Base-by-base conservation (phyloP, 306 rosid genomes). In the Hippophae gyantsensis region DNA sequence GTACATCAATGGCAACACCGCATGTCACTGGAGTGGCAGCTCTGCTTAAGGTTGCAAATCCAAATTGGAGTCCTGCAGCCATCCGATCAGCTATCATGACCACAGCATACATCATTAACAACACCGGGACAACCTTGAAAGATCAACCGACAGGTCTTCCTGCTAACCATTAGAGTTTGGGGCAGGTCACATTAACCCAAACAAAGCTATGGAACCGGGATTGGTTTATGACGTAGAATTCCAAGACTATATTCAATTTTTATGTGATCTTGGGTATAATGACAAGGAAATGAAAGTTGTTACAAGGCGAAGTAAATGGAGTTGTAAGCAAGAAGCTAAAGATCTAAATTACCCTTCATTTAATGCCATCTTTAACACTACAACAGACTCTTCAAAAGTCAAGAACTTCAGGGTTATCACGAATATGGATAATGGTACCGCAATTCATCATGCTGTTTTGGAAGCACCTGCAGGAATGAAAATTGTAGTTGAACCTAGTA, bases 291-390 rank as follows among this genome's bases (percentile, higher is more conserved):
- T 53, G 58, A 25, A 25, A 5, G 59, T 18, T 8, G 11, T 53
- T 46, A 42, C 42, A 7, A 13, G 43, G 10, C 6, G 26, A 18
- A 10, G 43, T 11, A 6, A 7, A 7, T 52, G 50, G 47, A 42
- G 42, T 13, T 42, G 43, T 9, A 42, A 46, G 10, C 2, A 9
- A 6, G 42, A 26, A 2, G 14, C 10, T 25, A n/a, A 0, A 1
- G 59, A 63, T 11, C 12, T 53, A 7, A 63, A 63, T 38, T 63
- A 53, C 41, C 68, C 60, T n/a, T 63, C 68, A 8, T 63, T 63
- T 27, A 63, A 42, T 2, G 59, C 42, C 13, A n/a, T 53, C 42
- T 44, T 53, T 9, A 43, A 53, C 13, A 9, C 38, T n/a, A 50
- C 43, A 10, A 7, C 13, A 1, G 9, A 32, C 38, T 32, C 38